Percentiles rank a stretch among this genome's conserved stretches.
Evolutionary conservation across 2,329 filamentous ascomycete genomes (phyloP).

Genomic region (Cylindrodendrum hubeiense): DNA sequence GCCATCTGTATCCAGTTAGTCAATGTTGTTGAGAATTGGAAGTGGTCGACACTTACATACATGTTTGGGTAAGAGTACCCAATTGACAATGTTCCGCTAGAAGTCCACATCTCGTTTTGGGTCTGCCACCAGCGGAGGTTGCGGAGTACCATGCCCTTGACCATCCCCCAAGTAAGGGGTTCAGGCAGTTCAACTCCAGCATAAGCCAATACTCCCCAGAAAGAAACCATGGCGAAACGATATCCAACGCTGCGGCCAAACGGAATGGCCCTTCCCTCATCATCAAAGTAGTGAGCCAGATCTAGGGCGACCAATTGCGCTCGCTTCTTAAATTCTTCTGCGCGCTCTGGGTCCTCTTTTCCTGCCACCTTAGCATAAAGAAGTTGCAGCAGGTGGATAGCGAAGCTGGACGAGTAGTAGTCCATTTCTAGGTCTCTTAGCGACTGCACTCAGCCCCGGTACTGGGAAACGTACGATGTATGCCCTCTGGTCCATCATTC

Average conservation of each 20-base stretch:
- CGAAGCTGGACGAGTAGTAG: slow-evolving; percentile 86
- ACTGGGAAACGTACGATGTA: slow-evolving; percentile 66
- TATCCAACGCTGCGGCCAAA: slow-evolving; percentile 85
- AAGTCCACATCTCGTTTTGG: slow-evolving; percentile 79
- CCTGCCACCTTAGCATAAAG: slow-evolving; percentile 80
- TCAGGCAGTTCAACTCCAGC: slow-evolving; percentile 79
- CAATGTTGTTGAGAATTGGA: slow-evolving; percentile 22
- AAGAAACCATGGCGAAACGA: slow-evolving; percentile 87
- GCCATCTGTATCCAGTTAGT: slow-evolving; percentile 65
- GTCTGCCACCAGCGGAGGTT: slow-evolving; percentile 86
- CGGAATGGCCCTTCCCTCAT: slow-evolving; percentile 78
- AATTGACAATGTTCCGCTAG: slow-evolving; percentile 79
- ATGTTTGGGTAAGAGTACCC: slow-evolving; percentile 86
- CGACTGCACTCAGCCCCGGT: neutral
- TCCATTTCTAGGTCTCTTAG: slow-evolving; percentile 73
- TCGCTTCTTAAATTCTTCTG: slow-evolving; percentile 76
- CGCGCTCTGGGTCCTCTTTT: slow-evolving; percentile 73
- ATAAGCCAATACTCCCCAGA: slow-evolving; percentile 84
- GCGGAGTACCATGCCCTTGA: slow-evolving; percentile 80
- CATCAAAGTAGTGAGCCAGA: slow-evolving; percentile 81
- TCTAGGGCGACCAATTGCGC: slow-evolving; percentile 77
- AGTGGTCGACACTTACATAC: slow-evolving; percentile 61
- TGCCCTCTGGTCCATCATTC: slow-evolving; percentile 82
- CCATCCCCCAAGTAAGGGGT: slow-evolving; percentile 82
- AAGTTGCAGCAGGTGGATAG: slow-evolving; percentile 84